Base-by-base conservation (phyloP, 805 yeast species). In the Ogataea kodamae region DNA sequence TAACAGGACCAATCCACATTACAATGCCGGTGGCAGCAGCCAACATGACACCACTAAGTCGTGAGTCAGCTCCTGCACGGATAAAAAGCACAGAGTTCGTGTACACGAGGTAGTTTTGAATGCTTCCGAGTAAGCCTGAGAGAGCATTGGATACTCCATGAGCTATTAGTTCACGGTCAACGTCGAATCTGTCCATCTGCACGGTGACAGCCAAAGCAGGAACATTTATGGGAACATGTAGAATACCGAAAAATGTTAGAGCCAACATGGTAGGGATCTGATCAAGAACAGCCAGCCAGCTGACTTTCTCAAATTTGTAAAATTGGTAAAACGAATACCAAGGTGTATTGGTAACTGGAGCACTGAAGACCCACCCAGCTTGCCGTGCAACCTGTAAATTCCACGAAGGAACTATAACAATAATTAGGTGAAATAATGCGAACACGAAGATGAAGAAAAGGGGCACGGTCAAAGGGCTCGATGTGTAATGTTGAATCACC, bases 141-240 rank as follows among this genome's bases (percentile, higher is more conserved):
- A 92, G 48, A 8, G 82, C 78, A 55, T 92, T 92, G 5, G 96
- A 85, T 40, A 81, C 72, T 3, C 98, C 98, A 61, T 92, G 98
- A 1, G 97, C 97, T 19, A 90, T 81, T 38, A 92, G 70, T 61
- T 92, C 98, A 39, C 89, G 71, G 58, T 92, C 95, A 24, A 92
- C 95, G 55, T 89, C 95, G 46, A 84, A 76, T 37, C 80, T 79
- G 57, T 84, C 92, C 72, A 84, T 81, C 3, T 86, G 85, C 1
- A 86, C 73, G 5, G 95, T 82, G 11, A 89, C 92, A 0, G 97
- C 97, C 28, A 92, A 68, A 0, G 98, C 97, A 1, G 98, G 98
- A 9, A 92, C 97, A 55, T 92, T 92, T 40, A 92, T 92, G 4
- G 98, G 98, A 8, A 92, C 98, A 51, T 92, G 98, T 35, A 92